Percentiles rank a stretch among this genome's conserved stretches.
Conservation (phyloP, 108 stramenopile species). For the Cylindrotheca closterium region DNA sequence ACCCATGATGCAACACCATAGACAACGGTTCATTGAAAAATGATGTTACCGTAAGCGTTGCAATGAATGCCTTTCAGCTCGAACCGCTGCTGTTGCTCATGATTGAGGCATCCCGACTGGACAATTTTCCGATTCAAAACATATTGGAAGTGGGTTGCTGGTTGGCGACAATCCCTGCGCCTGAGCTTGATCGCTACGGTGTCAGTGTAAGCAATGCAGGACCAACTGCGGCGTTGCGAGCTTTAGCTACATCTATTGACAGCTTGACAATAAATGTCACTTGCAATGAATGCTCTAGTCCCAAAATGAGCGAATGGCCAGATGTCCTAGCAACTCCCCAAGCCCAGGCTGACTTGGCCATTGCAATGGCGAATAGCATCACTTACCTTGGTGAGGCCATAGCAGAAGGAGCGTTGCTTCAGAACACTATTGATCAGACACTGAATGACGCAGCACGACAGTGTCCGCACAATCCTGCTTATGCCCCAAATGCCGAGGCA, state of each 20-base stretch:
- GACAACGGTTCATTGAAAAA: no score
- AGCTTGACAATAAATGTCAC: slow-evolving; percentile 46
- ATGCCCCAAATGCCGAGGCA: slow-evolving; percentile 32
- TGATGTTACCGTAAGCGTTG: slow-evolving; percentile 12
- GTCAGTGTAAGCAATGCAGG: slow-evolving; percentile 33
- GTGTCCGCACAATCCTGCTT: slow-evolving; percentile 62
- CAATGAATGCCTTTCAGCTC: slow-evolving; percentile 31
- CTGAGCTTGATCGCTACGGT: slow-evolving; percentile 54
- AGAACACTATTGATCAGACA: slow-evolving; percentile 53
- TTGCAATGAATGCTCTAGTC: slow-evolving; percentile 65
- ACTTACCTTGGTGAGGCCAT: slow-evolving; percentile 40
- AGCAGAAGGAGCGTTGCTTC: slow-evolving; percentile 55
- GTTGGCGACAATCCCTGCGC: slow-evolving; percentile 50
- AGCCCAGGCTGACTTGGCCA: slow-evolving; percentile 46
- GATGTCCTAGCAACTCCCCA: slow-evolving; percentile 38
- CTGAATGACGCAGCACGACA: slow-evolving; percentile 52
- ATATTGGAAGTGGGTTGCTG: slow-evolving; percentile 50
- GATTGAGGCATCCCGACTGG: slow-evolving; percentile 37
- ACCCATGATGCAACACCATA: no score
- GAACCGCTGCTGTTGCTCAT: slow-evolving; percentile 40
- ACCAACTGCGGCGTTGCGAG: slow-evolving; percentile 42
- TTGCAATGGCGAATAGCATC: slow-evolving; percentile 42
- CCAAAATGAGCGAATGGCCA: slow-evolving; percentile 52
- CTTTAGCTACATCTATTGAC: slow-evolving; percentile 39
- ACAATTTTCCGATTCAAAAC: slow-evolving; percentile 58